Evolutionary conservation across 495 filamentous ascomycete species (phyloP).

Genomic region (Hypoxylon fuscum): DNA sequence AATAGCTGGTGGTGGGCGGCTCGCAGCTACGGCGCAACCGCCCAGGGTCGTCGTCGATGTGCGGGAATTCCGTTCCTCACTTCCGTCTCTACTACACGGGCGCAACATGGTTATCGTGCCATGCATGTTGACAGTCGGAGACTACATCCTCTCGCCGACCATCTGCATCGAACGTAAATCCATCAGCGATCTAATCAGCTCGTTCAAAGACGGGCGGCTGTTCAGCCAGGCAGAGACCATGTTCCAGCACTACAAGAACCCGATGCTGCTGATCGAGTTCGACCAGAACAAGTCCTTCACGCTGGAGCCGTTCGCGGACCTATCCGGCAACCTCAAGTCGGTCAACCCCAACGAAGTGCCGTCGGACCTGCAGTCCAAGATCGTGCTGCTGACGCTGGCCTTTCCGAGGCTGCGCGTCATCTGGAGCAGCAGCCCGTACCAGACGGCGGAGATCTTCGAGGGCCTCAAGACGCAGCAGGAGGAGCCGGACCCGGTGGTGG

Average conservation of each 20-base stretch:
- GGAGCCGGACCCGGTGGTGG: slow-evolving; percentile 90
- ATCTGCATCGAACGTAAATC: slow-evolving; percentile 97
- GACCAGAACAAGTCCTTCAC: slow-evolving; percentile 98
- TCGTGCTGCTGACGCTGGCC: slow-evolving; percentile 91
- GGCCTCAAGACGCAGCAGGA: slow-evolving; percentile 86
- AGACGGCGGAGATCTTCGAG: slow-evolving; percentile 96
- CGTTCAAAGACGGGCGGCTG: slow-evolving; percentile 88
- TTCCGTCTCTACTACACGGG: slow-evolving; percentile 91
- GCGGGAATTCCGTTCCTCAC: slow-evolving; percentile 91
- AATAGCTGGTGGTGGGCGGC: slow-evolving; percentile 90
- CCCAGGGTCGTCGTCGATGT: slow-evolving; percentile 94
- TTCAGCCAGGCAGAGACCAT: slow-evolving; percentile 94
- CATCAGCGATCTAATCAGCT: slow-evolving; percentile 87
- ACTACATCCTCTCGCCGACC: slow-evolving; percentile 89
- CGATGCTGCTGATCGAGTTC: slow-evolving; percentile 96
- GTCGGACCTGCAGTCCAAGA: slow-evolving; percentile 86
- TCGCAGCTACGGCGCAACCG: slow-evolving; percentile 89
- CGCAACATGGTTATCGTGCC: slow-evolving; percentile 85
- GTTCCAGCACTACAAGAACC: slow-evolving; percentile 88
- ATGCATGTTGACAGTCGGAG: slow-evolving; percentile 94
- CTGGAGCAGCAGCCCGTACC: slow-evolving; percentile 92
- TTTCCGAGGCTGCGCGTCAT: slow-evolving; percentile 91
- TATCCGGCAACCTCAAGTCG: slow-evolving; percentile 71
- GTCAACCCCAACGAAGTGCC: slow-evolving; percentile 61
- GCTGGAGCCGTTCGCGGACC: slow-evolving; percentile 88